These are phyloP conservation scores for Diplodia intermedia DNA, from an alignment of 2,329 filamentous ascomycete species.

Conservation along the genomic window DNA sequence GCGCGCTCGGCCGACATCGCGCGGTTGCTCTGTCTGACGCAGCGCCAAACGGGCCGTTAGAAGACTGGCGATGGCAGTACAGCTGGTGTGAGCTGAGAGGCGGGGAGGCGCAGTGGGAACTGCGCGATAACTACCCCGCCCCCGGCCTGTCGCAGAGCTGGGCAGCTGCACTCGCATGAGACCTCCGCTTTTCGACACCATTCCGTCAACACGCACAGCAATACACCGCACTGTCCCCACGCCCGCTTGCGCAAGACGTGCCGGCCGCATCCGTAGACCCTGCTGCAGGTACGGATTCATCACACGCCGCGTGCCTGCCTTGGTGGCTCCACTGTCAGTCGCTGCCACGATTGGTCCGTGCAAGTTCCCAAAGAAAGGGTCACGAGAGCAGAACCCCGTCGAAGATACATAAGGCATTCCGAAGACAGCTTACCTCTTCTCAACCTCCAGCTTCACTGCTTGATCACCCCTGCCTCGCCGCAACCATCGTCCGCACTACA, in stretches of 20 bases:
- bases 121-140: slow-evolving; percentile 25
- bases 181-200: slow-evolving; percentile 22
- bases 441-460: slow-evolving; percentile 15
- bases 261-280: neutral
- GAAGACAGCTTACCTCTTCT: slow-evolving; percentile 20
- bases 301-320: slow-evolving; percentile 27
- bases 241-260: neutral
- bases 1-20: slow-evolving; percentile 15
- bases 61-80: neutral
- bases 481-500: neutral
- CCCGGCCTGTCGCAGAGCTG: neutral
- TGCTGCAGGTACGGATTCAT: slow-evolving; percentile 31
- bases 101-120: slow-evolving; percentile 6
- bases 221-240: slow-evolving; percentile 12
- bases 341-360: slow-evolving; percentile 29
- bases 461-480: slow-evolving; percentile 9
- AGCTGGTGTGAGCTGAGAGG: slow-evolving; percentile 10
- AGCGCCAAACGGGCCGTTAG: slow-evolving; percentile 10
- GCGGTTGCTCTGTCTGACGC: slow-evolving; percentile 15
- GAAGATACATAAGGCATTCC: slow-evolving; percentile 33
- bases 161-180: slow-evolving; percentile 27
- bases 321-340: slow-evolving; percentile 29
- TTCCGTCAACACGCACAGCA: slow-evolving; percentile 4
- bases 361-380: slow-evolving; percentile 28
- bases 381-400: slow-evolving; percentile 34